Conservation (phyloP, 2,329 filamentous ascomycete species). For the Penicillium hordei region DNA sequence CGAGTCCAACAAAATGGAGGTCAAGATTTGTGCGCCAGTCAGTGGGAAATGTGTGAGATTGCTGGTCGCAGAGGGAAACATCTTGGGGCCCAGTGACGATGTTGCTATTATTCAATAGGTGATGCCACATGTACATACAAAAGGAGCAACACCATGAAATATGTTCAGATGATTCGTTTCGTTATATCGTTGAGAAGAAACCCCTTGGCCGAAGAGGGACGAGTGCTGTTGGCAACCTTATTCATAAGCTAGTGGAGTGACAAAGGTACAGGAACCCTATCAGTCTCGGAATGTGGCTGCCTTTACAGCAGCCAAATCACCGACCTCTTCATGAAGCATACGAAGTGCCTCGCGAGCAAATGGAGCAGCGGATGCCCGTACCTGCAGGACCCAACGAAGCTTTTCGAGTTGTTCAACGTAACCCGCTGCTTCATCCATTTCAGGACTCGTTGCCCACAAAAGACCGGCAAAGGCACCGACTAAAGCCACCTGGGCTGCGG, state of each 20-base stretch:
- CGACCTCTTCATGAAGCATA: background rate
- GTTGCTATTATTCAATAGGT: background rate
- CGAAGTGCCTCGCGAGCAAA: background rate
- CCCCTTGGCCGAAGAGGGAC: too few relatives aligned
- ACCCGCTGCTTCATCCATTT: background rate
- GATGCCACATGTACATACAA: background rate
- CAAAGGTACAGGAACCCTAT: background rate
- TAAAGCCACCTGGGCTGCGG: background rate
- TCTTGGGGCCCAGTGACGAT: background rate
- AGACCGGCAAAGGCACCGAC: background rate
- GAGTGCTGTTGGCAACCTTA: too few relatives aligned
- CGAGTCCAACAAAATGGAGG: background rate
- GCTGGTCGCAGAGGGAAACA: background rate
- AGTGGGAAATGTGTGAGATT: background rate
- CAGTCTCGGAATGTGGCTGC: background rate
- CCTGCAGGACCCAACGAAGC: background rate
- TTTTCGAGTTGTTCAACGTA: background rate
- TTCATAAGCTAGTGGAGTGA: too few relatives aligned
- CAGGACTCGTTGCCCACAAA: background rate
- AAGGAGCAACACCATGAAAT: background rate
- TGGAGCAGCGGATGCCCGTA: background rate
- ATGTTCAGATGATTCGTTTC: background rate
- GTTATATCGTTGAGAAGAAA: background rate
- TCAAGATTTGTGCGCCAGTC: background rate
- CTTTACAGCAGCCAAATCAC: background rate